phyloP scores from a whole-genome alignment of 2,329 filamentous ascomycete genomes.

The Endothia cerciana region DNA sequence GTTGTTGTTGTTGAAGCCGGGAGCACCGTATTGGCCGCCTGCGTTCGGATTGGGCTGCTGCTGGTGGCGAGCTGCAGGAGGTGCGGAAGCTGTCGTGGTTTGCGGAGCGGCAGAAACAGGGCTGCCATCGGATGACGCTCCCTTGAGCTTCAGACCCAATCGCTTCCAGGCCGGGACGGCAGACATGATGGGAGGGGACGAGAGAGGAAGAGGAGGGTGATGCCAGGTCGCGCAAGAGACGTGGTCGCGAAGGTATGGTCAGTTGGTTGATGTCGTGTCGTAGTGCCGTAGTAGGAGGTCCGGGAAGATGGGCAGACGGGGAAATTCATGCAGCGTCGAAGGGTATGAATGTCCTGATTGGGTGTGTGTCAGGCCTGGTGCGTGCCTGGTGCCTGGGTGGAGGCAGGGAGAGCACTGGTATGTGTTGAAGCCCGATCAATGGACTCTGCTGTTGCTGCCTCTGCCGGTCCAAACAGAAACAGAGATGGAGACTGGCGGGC shows the following conservation, averaged over 20 bases:
- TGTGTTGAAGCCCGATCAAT: slow-evolving; percentile 26
- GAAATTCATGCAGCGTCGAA: slow-evolving; percentile 23
- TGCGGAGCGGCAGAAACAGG: slow-evolving; percentile 34
- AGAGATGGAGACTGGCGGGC: slow-evolving; percentile 9
- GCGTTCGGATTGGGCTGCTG: slow-evolving; percentile 36
- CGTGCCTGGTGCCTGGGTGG: slow-evolving; percentile 7
- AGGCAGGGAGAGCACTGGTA: slow-evolving; percentile 18
- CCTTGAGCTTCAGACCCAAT: slow-evolving; percentile 66
- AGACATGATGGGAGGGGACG: slow-evolving; percentile 45
- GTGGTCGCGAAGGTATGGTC: slow-evolving; percentile 26
- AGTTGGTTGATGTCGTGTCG: slow-evolving; percentile 9
- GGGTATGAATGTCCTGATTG: slow-evolving; percentile 24
- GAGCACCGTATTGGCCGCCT: slow-evolving; percentile 31
- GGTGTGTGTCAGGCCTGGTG: slow-evolving; percentile 18
- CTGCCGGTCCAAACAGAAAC: slow-evolving; percentile 12
- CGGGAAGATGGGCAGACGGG: slow-evolving; percentile 11
- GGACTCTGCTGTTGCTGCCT: slow-evolving; percentile 13
- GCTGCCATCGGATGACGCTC: slow-evolving; percentile 42
- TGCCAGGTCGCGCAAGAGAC: slow-evolving; percentile 26
- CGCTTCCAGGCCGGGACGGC: slow-evolving; percentile 63
- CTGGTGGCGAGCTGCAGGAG: slow-evolving; percentile 31
- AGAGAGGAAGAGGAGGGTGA: slow-evolving; percentile 25
- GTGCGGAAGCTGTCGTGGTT: slow-evolving; percentile 28
- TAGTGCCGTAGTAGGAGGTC: slow-evolving; percentile 10
- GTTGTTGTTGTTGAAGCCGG: slow-evolving; percentile 52